Conservation (phyloP, 495 filamentous ascomycete species). For the Hypoxylon lienhwacheense region DNA sequence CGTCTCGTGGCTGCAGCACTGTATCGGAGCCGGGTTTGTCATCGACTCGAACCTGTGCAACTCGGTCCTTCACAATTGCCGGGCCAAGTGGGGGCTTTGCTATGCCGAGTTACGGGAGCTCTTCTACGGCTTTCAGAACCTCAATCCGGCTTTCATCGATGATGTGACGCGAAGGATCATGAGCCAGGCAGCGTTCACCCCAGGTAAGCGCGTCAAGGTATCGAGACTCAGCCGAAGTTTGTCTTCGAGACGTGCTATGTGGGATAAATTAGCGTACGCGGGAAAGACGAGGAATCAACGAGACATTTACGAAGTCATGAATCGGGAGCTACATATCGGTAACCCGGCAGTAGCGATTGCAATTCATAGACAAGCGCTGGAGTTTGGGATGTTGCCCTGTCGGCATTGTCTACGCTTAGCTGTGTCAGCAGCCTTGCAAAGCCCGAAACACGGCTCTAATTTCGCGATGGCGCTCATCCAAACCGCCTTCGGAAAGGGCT, state of each 20-base stretch:
- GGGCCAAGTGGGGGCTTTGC: conserved; percentile 40
- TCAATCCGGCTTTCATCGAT: conserved; percentile 39
- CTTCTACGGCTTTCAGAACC: conserved; percentile 36
- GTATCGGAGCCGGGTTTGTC: conserved; percentile 35
- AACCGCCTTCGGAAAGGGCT: conserved; percentile 36
- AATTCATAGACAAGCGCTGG: conserved; percentile 42
- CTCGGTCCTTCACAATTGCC: conserved; percentile 45
- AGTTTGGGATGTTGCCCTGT: conserved; percentile 38
- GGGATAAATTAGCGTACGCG: conserved; percentile 22
- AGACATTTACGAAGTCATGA: conserved; percentile 45
- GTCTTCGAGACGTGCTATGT: conserved; percentile 21
- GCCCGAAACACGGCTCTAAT: conserved; percentile 10
- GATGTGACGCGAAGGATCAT: conserved; percentile 44
- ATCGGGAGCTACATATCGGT: conserved; percentile 30
- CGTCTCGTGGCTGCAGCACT: conserved; percentile 45
- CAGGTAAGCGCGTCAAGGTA: conserved; percentile 17
- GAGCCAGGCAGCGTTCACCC: conserved; percentile 37
- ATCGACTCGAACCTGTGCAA: conserved; percentile 46
- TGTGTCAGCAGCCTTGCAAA: conserved; percentile 43
- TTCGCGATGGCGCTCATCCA: conserved; percentile 40
- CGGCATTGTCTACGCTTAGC: conserved; percentile 43
- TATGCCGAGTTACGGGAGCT: conserved; percentile 45
- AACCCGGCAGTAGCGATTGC: conserved; percentile 32
- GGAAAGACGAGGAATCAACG: conserved; percentile 32
- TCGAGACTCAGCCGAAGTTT: neutral